Conservation (phyloP, 345 rosid genomes). For the Populus deltoides region DNA sequence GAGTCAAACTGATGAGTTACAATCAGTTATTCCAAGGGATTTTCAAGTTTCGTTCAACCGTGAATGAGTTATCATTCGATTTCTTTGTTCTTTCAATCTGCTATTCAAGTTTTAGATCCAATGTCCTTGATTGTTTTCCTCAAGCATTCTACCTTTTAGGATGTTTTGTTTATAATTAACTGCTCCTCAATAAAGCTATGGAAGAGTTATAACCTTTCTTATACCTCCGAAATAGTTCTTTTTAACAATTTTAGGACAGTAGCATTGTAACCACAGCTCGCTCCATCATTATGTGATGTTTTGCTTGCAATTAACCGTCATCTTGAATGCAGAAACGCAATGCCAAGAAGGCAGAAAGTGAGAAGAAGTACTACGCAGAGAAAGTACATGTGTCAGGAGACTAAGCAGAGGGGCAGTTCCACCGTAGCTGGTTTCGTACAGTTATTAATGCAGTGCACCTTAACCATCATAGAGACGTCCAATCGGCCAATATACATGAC, state of each 20-base stretch:
- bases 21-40: not conserved
- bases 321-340: conserved; percentile 56
- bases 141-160: not conserved
- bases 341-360: conserved; percentile 51
- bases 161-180: not conserved
- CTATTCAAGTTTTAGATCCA: not conserved
- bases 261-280: not conserved
- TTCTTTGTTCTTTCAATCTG: not conserved
- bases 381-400: conserved; percentile 56
- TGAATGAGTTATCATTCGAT: not conserved
- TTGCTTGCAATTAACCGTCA: not conserved
- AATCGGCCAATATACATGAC: not conserved
- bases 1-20: not conserved
- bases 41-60: not conserved
- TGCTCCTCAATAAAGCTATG: not conserved
- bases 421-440: conserved; percentile 18
- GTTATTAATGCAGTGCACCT: conserved; percentile 9
- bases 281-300: not conserved
- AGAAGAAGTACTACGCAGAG: conserved; percentile 66
- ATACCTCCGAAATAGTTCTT: not conserved
- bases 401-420: conserved; percentile 12
- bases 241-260: not conserved
- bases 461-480: conserved; percentile 14
- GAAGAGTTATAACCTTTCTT: too few species aligned
- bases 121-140: not conserved